Evolutionary conservation across 2,329 filamentous ascomycete genomes (phyloP).

Genomic region (Hymenoscyphus fraxineus): DNA sequence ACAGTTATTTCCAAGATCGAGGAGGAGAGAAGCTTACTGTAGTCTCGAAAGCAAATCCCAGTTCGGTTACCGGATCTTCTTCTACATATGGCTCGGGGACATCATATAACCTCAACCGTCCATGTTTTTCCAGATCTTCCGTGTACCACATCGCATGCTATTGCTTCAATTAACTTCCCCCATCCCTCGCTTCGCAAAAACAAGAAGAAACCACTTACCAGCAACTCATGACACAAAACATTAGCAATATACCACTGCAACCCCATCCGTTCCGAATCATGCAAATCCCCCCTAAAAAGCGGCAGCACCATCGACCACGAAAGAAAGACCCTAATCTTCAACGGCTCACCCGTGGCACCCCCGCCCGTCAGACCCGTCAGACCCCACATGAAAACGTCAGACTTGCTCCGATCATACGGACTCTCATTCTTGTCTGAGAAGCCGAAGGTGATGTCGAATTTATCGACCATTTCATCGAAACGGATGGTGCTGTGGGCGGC

Average conservation of each 20-base stretch:
- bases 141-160: constrained; percentile 7
- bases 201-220: not conserved
- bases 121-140: not conserved
- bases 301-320: not conserved
- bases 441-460: not conserved
- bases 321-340: not conserved
- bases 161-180: not conserved
- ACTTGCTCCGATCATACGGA: not conserved
- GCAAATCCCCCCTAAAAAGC: not conserved
- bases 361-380: not conserved
- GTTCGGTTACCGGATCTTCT: constrained; percentile 17
- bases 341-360: too few relatives aligned
- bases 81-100: constrained; percentile 16
- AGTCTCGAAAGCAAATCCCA: constrained; percentile 21
- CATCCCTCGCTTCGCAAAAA: too few relatives aligned
- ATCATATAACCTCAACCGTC: too few relatives aligned
- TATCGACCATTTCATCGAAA: not conserved
- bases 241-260: constrained; percentile 3
- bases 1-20: not conserved
- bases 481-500: too few relatives aligned
- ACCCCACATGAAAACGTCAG: not conserved
- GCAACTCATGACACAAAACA: constrained; percentile 5
- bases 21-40: constrained; percentile 13
- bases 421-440: not conserved
- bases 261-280: constrained; percentile 5